phyloP scores from a whole-genome alignment of 2,329 filamentous ascomycete species.

The Pestalotiopsis fici region DNA sequence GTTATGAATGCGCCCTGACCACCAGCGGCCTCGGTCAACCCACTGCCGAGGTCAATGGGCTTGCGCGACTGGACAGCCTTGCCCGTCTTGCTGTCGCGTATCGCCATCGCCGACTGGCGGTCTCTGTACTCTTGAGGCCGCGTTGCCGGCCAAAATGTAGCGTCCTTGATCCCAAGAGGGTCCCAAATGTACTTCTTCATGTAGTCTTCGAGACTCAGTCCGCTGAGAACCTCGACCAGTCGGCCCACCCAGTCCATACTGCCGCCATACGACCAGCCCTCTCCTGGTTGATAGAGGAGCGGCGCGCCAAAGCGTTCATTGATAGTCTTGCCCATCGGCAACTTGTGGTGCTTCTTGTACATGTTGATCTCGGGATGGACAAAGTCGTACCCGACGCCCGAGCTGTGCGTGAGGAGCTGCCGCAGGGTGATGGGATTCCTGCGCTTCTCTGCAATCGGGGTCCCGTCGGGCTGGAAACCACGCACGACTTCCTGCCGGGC shows the following conservation, averaged over 20 bases:
- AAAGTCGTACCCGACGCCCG: constrained; percentile 43
- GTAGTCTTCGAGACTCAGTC: constrained; percentile 20
- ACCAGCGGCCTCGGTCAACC: constrained; percentile 26
- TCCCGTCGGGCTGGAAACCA: constrained; percentile 39
- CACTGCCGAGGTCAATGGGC: constrained; percentile 16
- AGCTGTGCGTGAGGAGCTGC: constrained; percentile 48
- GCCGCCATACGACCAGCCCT: constrained; percentile 40
- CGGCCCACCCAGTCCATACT: constrained; percentile 42
- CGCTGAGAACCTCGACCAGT: constrained; percentile 29
- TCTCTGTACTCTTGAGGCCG: constrained; percentile 15
- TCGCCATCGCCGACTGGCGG: constrained; percentile 19
- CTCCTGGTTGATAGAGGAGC: constrained; percentile 45
- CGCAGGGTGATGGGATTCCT: constrained; percentile 40
- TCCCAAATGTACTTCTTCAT: constrained; percentile 22
- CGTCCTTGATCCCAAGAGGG: constrained; percentile 17
- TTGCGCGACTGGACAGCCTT: constrained; percentile 14
- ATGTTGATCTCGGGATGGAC: constrained; percentile 14
- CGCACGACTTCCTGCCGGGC: constrained; percentile 41
- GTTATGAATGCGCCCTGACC: constrained; percentile 36
- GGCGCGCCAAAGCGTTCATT: constrained; percentile 34
- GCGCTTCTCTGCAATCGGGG: constrained; percentile 28
- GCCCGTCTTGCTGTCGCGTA: constrained; percentile 10
- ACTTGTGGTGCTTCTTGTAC: constrained; percentile 4
- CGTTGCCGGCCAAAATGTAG: constrained; percentile 21
- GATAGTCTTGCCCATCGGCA: constrained; percentile 3